These are phyloP conservation scores for Calonectria pteridis DNA, from an alignment of 2,329 filamentous ascomycete species.

Conservation along the genomic window DNA sequence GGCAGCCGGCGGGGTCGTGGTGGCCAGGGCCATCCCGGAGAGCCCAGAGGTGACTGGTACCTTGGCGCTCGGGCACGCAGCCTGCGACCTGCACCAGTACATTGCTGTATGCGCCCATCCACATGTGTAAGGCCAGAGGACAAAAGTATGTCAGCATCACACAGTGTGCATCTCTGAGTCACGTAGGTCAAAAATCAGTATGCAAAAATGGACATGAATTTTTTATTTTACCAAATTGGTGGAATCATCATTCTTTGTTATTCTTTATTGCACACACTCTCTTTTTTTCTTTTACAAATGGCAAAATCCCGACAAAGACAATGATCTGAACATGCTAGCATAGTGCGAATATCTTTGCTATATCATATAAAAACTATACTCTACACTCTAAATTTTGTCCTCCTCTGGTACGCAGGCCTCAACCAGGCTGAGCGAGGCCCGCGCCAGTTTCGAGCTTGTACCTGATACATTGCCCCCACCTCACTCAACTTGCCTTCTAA, in stretches of 20 bases:
- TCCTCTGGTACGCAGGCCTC: not conserved
- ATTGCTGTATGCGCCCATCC: not conserved
- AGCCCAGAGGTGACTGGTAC: constrained; percentile 38
- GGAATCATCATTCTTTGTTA: not conserved
- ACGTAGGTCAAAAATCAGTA: not conserved
- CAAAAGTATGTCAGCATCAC: not conserved
- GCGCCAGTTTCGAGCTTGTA: constrained; percentile 16
- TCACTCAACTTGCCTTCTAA: constrained; percentile 5
- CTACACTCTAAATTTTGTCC: not conserved
- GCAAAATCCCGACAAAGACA: not conserved
- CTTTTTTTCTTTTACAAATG: not conserved
- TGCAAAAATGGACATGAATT: not conserved
- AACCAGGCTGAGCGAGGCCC: not conserved
- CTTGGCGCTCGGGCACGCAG: constrained; percentile 20
- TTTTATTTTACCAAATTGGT: not conserved
- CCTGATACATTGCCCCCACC: constrained; percentile 41
- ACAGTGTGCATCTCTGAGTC: not conserved
- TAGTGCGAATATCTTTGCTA: not conserved
- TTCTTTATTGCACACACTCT: not conserved
- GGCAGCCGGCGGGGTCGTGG: constrained; percentile 35
- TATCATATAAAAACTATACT: not conserved
- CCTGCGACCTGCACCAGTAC: not conserved
- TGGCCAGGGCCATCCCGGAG: constrained; percentile 24
- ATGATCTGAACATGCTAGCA: not conserved
- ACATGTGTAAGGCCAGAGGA: not conserved